Evolutionary conservation across 169 alveolate species (phyloP).

Genomic region (Besnoitia besnoiti): DNA sequence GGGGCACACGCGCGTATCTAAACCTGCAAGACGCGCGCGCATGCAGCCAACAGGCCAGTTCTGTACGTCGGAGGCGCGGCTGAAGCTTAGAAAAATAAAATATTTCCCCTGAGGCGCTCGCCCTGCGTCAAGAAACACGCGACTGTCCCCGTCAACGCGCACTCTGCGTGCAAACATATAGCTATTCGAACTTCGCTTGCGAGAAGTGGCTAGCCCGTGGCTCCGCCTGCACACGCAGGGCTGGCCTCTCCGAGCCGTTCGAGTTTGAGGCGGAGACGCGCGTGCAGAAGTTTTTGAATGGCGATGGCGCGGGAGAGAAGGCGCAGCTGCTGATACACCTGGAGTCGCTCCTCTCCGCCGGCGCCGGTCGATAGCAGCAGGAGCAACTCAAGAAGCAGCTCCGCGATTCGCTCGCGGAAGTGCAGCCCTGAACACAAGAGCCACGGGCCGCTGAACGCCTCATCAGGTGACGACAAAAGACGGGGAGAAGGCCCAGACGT

Average conservation of each 20-base stretch:
- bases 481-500: background rate
- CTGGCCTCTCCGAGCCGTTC: background rate
- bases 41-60: too few species aligned
- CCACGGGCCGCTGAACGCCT: background rate
- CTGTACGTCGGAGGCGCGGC: too few species aligned
- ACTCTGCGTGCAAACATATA: too few species aligned
- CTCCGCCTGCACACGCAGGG: too few species aligned
- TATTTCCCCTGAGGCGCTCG: too few species aligned
- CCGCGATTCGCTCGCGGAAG: background rate
- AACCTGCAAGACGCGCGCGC: background rate
- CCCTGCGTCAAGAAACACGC: too few species aligned
- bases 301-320: background rate
- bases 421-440: background rate
- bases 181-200: too few species aligned
- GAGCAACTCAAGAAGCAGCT: background rate
- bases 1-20: background rate
- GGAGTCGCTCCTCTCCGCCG: background rate
- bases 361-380: background rate
- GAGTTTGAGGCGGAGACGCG: background rate
- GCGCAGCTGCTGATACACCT: background rate
- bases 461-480: background rate
- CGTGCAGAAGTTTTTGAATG: background rate
- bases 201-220: too few species aligned
- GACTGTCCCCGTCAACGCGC: too few species aligned
- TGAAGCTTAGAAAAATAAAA: too few species aligned